Evolutionary conservation across 768 basidiomycete species (phyloP), one percentile per base, ranked within the genome.

Genomic region (Rhodosporidiobolus sp.): DNA sequence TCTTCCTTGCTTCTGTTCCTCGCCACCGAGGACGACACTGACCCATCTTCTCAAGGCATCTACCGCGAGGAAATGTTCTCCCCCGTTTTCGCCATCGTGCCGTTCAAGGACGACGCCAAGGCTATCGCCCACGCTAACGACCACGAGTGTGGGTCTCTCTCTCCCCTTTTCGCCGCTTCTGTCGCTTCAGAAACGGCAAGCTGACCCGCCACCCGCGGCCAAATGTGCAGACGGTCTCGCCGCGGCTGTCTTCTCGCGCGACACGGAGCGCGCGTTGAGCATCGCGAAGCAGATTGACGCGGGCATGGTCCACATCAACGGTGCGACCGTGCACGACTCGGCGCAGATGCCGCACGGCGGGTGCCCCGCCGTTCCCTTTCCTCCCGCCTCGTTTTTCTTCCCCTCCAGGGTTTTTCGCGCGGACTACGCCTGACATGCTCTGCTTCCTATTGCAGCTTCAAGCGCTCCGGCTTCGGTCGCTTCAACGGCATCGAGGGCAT

Each of bases 1-100:
- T 63, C 5, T 48, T 58, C 26, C 24, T 58, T 28, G 12, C 10
- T 5, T 20, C 2, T 55, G 4, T 19, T 22, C 6, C 55, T 7
- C 10, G 34, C 24, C 2, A 24, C 34, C 10, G 55, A 56, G 7
- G 9, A 28, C 20, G n/a, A n/a, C n/a, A n/a, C 24, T 62, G 48
- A 11, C 10, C 5, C 32, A 26, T 49, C 10, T 35, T 38, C 56
- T 34, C 14, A 26, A 63, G 63, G 62, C 54, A 65, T 75, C 26
- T 75, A 70, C 58, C 56, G 45, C 28, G 90, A 92, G 82, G 90
- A 91, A 84, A 70, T 76, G 67, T 98, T 98, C 80, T 94, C 94
- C 17, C 94, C 94, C 46, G 94, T 97, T 4, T 86, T 96, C 60
- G 85, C 88, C 30, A 86, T 96, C 30, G 73, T 80, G 1, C 73